Percentiles rank a stretch among this genome's conserved stretches.
These are phyloP conservation scores for Tetracentron sinense DNA, from an alignment of 164 flowering plant genomes.

Conservation along the genomic window DNA sequence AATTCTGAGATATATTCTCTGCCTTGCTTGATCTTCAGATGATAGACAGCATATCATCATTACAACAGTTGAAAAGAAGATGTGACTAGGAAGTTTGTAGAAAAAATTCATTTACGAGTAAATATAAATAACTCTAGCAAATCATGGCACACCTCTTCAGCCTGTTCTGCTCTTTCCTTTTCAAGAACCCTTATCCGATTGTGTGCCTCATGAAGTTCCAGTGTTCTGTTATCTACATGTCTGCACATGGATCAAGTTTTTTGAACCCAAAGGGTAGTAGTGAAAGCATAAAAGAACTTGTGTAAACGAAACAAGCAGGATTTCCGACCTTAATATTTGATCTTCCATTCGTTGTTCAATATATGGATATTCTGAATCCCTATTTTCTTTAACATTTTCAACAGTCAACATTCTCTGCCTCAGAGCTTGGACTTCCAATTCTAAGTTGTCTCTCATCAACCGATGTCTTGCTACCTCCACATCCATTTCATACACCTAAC, in stretches of 20 bases:
- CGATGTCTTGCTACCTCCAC: slow-evolving; percentile 60
- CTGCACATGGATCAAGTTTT: slow-evolving; percentile 24
- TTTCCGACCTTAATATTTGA: slow-evolving; percentile 43
- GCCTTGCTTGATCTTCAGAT: slow-evolving; percentile 55
- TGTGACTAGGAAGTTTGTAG: background rate
- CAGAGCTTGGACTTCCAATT: slow-evolving; percentile 54
- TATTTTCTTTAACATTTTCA: slow-evolving; percentile 39
- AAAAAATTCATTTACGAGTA: background rate
- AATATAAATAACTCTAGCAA: slow-evolving; percentile 1
- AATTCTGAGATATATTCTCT: slow-evolving; percentile 74
- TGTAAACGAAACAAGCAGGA: slow-evolving; percentile 4
- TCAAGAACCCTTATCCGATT: slow-evolving; percentile 45
- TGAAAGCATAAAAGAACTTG: background rate
- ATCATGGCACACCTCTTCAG: slow-evolving; percentile 49
- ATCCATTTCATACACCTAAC: slow-evolving; percentile 75
- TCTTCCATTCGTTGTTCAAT: slow-evolving; percentile 22
- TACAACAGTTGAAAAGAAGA: slow-evolving; percentile 9
- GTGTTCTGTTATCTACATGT: slow-evolving; percentile 23
- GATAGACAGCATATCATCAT: background rate
- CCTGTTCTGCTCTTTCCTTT: slow-evolving; percentile 49
- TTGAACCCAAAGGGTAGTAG: background rate
- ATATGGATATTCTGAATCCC: slow-evolving; percentile 26
- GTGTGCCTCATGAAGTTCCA: slow-evolving; percentile 46
- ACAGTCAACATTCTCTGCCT: slow-evolving; percentile 47
- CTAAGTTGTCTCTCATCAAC: slow-evolving; percentile 48